phyloP scores from a whole-genome alignment of 768 basidiomycete genomes.

The Lentinus tigrinus region DNA sequence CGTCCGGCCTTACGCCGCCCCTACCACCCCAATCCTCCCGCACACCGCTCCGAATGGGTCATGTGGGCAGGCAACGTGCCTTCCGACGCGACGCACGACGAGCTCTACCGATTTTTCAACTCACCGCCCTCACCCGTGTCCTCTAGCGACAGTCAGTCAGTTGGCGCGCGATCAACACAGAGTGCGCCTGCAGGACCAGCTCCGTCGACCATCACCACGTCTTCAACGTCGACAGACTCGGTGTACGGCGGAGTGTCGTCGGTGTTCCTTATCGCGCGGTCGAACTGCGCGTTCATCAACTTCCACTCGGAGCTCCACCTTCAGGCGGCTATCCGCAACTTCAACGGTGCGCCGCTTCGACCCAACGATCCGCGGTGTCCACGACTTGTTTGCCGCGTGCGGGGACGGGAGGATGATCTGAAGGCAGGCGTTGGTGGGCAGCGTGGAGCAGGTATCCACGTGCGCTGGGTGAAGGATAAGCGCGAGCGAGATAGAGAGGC shows the following conservation, averaged over 20 bases:
- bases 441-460: conserved; percentile 82
- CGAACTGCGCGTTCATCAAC: conserved; percentile 93
- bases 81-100: conserved; percentile 76
- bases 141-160: conserved; percentile 2
- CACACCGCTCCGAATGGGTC: conserved; percentile 85
- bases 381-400: conserved; percentile 77
- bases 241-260: conserved; percentile 64
- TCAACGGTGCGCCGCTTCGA: conserved; percentile 72
- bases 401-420: conserved; percentile 80
- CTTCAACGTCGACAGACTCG: conserved; percentile 12
- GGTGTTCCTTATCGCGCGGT: conserved; percentile 92
- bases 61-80: conserved; percentile 98
- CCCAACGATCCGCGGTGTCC: conserved; percentile 71
- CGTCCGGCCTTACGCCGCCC: conserved; percentile 39
- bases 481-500: conserved; percentile 36
- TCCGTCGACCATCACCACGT: background rate
- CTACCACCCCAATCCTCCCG: conserved; percentile 71
- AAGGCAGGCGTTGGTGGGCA: conserved; percentile 91
- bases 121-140: conserved; percentile 22
- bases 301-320: conserved; percentile 66
- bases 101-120: conserved; percentile 85
- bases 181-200: conserved; percentile 15
- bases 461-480: conserved; percentile 72
- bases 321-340: conserved; percentile 62
- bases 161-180: conserved; percentile 5